Conservation (phyloP, 208 protist species). For the Kentomonas sorsogonicus region DNA sequence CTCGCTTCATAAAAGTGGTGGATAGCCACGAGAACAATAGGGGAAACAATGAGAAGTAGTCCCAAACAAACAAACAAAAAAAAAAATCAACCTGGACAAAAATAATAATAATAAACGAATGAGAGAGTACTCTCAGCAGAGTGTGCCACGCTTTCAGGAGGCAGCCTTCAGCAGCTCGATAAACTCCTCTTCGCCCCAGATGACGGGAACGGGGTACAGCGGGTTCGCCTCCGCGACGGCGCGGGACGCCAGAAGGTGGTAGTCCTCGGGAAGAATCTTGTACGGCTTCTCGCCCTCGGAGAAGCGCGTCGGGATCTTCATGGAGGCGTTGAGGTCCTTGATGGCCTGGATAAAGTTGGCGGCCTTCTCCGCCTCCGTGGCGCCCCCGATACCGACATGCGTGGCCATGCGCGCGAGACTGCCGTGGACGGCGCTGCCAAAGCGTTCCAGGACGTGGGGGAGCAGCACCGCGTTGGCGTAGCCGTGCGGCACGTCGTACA, state of each 20-base stretch:
- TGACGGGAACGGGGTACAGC: conserved; percentile 58
- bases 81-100: not conserved
- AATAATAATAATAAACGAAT: not conserved
- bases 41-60: not conserved
- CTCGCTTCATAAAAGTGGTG: no score
- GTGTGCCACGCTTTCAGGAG: no score
- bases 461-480: conserved; percentile 78
- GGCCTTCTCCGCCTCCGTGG: conserved; percentile 32
- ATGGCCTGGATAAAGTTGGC: conserved; percentile 42
- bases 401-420: conserved; percentile 33
- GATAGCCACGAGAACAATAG: no score
- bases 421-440: conserved; percentile 29
- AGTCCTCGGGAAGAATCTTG: conserved; percentile 30
- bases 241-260: conserved; percentile 30
- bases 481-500: conserved; percentile 79
- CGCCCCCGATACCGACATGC: conserved; percentile 20
- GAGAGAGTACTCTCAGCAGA: no score
- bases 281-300: conserved; percentile 21
- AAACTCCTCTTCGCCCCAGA: conserved; percentile 46
- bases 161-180: conserved; percentile 20
- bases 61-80: not conserved
- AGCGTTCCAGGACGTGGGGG: conserved; percentile 56
- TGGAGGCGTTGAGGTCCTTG: conserved; percentile 31
- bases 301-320: conserved; percentile 37
- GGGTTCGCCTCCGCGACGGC: conserved; percentile 50